Base-by-base conservation (phyloP, 1,284 basidiomycete species). In the Ceratobasidium sp. region DNA sequence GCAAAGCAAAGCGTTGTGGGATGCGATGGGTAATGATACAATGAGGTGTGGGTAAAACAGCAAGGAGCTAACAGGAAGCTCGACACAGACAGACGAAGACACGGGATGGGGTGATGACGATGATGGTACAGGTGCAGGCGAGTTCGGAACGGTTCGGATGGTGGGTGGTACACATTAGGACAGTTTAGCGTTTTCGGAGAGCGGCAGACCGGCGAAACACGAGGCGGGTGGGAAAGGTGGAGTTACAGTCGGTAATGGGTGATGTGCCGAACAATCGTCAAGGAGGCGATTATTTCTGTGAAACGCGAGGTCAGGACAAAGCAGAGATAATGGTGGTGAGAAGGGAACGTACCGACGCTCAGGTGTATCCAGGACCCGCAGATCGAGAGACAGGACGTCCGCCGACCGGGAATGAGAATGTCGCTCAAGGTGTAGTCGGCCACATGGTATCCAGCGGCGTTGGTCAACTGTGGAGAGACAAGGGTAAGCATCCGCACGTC, bases 211-310 rank as follows among this genome's bases (percentile, higher is more conserved):
- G 35, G 35, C 35, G 35, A 38, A 38, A 38, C 35, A 38, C 35
- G 35, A 38, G 35, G 35, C 11, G 35, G 35, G 35, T 38, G 35
- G 35, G 35, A 38, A 41, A 35, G 38, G 43, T 13, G 21, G 41
- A 46, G 28, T 57, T 69, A 69, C 35, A 69, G 64, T 55, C 64
- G 50, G 52, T 69, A 57, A 21, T 69, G 64, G 35, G 64, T 41
- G 30, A 69, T 69, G 52, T 69, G 64, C 44, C 64, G 64, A 50
- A 69, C 55, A 35, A 69, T 69, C 18, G 64, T 69, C 14, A 69
- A 52, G 28, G 64, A 69, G 30, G 64, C 64, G 38, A 69, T 69
- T 23, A 69, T 69, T 69, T 69, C 64, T 69, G 38, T 11, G 26
- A 69, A 8, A 69, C 18, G 18, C 16, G 16, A 18, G 9, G 54